Conservation (phyloP, 148 eudicot species). For the Nepenthes gracilis region DNA sequence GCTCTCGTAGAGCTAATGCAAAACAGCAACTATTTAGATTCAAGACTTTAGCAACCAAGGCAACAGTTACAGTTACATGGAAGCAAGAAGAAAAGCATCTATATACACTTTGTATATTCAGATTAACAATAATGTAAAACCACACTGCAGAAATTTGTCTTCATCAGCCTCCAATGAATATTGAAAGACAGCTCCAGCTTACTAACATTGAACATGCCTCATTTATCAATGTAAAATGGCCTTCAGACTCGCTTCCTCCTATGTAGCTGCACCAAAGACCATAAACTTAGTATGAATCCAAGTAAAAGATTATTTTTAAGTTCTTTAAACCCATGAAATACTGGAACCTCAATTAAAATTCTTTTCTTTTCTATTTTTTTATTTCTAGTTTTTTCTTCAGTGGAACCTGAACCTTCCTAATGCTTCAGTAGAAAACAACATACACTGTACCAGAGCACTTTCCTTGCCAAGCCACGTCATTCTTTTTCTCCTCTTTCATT, state of each 20-base stretch:
- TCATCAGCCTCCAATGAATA: neutral
- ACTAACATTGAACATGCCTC: conserved; percentile 98
- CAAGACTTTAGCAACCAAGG: too few species aligned
- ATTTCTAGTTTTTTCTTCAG: neutral
- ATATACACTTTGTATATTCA: too few species aligned
- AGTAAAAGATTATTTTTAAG: neutral
- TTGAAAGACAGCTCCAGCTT: conserved; percentile 8
- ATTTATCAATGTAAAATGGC: conserved; percentile 85
- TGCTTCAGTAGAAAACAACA: conserved; percentile 16
- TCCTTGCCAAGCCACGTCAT: conserved; percentile 88
- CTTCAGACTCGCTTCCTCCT: conserved; percentile 79
- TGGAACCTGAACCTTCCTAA: neutral
- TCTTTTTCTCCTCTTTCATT: conserved; percentile 64
- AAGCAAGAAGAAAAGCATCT: too few species aligned
- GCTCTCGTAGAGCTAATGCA: too few species aligned
- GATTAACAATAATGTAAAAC: too few species aligned
- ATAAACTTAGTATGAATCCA: conserved; percentile 1
- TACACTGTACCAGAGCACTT: conserved; percentile 99
- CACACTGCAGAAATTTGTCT: neutral
- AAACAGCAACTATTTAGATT: too few species aligned
- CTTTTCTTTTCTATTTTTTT: neutral
- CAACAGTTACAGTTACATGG: too few species aligned
- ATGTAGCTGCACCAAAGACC: conserved; percentile 60
- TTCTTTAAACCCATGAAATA: neutral
- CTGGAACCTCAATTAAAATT: neutral